Conservation (phyloP, 2,329 filamentous ascomycete species). For the Karstenula rhodostoma region DNA sequence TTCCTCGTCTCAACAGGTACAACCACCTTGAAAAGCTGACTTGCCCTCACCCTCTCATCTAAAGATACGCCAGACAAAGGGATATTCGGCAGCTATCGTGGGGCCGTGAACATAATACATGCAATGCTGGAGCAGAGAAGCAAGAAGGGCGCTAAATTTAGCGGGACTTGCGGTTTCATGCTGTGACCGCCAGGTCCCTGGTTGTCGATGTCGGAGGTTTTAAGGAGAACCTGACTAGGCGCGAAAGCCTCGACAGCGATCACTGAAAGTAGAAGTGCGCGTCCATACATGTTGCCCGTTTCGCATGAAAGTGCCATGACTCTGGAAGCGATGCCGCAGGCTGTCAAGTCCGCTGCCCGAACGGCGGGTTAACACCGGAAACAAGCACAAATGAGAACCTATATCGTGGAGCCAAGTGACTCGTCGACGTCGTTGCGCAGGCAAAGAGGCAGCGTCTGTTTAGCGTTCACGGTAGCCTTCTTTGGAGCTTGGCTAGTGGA, state of each 20-base stretch:
- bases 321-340: neutral
- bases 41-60: slow-evolving; percentile 18
- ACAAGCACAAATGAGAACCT: neutral
- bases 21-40: slow-evolving; percentile 6
- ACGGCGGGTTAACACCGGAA: neutral
- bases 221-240: slow-evolving; percentile 10
- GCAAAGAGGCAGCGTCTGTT: slow-evolving; percentile 7
- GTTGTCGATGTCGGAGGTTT: neutral
- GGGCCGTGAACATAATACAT: slow-evolving; percentile 1
- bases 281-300: slow-evolving; percentile 9
- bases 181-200: slow-evolving; percentile 12
- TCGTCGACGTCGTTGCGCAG: neutral
- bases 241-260: slow-evolving; percentile 6
- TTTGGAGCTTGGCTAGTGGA: neutral
- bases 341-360: neutral
- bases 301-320: neutral
- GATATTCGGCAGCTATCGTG: neutral
- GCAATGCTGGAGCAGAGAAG: slow-evolving; percentile 16
- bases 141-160: slow-evolving; percentile 26
- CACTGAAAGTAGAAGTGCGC: slow-evolving; percentile 1
- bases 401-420: neutral
- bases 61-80: slow-evolving; percentile 1
- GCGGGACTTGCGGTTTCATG: slow-evolving; percentile 22
- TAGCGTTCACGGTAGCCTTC: neutral
- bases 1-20: neutral